Conservation (phyloP, 305 asterid genomes). For the Fraxinus sp. region DNA sequence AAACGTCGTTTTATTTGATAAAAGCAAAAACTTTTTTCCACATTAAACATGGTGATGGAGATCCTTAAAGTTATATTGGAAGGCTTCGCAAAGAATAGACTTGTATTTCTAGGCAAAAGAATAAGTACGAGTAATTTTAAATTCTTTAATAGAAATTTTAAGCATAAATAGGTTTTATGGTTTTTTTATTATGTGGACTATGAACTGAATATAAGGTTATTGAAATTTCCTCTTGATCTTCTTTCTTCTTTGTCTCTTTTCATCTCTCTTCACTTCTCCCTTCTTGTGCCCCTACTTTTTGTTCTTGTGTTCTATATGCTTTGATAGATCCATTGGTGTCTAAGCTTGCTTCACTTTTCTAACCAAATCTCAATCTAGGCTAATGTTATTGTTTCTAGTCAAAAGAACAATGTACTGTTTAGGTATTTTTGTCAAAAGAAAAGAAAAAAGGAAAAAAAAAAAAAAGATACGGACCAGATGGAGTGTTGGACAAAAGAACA, state of each 20-base stretch:
- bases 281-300: not conserved
- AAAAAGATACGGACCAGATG: not conserved
- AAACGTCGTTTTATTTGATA: not conserved
- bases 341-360: not conserved
- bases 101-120: not conserved
- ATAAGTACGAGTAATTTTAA: not conserved
- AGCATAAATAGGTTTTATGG: not conserved
- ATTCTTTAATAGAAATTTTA: not conserved
- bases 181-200: not conserved
- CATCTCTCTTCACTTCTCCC: not conserved
- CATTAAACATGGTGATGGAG: not conserved
- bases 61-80: not conserved
- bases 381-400: not conserved
- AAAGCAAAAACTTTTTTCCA: not conserved
- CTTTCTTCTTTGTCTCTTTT: not conserved
- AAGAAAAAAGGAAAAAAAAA: not conserved
- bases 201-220: not conserved
- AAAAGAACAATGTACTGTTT: not conserved
- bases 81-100: not conserved
- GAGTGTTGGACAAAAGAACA: not conserved
- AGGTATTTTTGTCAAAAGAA: not conserved
- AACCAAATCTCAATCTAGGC: not conserved
- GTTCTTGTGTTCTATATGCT: not conserved
- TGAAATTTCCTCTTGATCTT: not conserved
- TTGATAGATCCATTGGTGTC: not conserved